Evolutionary conservation across 139 green algal genomes (phyloP), one percentile per base, ranked within the genome.

Genomic region (Pseudopediastrum boryanum): DNA sequence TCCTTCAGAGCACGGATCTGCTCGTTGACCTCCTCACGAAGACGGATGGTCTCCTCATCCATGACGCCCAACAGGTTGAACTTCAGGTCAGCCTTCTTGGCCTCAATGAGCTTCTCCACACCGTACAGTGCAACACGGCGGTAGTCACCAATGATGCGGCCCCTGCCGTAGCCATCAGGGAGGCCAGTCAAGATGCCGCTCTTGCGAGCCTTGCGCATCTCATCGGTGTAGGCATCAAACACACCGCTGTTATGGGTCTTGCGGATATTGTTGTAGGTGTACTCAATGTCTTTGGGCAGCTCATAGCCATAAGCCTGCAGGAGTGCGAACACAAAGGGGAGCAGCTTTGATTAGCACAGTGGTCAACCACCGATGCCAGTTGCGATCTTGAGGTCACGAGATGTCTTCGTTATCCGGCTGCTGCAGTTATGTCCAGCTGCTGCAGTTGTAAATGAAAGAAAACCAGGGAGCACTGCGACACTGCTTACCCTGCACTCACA

Each of bases 81-180:
- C n/a, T 86, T 84, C 9, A 91, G 78, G 83, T 94, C 90, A 0
- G 52, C 52, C 62, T 88, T 73, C 87, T 94, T 94, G 54, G 83
- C 81, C 43, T 85, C 77, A 36, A 94, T 88, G 51, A 94, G 85
- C 33, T 77, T 75, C 76, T 91, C 87, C 35, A 90, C 83, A 39
- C 91, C 91, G 79, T 93, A 95, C 74, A 95, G 87, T 19, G 91
- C 84, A 41, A 94, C 89, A 43, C 91, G 87, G n/a, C 84, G 23
- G 84, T 95, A 95, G 87, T 95, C 91, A 29, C 91, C 91, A 75
- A 95, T 94, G 77, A 95, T 93, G 73, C 91, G 89, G 27, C 91
- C 88, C 56, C 89, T 87, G 29, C 88, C 87, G 79, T 88, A 87
- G 59, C 59, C 90, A 54, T 95, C 91, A 29, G 91, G 91, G 71